Percentiles rank a stretch among this genome's conserved stretches.
phyloP scores from a whole-genome alignment of 345 rosid genomes.

The Erysimum cheiranthoides region DNA sequence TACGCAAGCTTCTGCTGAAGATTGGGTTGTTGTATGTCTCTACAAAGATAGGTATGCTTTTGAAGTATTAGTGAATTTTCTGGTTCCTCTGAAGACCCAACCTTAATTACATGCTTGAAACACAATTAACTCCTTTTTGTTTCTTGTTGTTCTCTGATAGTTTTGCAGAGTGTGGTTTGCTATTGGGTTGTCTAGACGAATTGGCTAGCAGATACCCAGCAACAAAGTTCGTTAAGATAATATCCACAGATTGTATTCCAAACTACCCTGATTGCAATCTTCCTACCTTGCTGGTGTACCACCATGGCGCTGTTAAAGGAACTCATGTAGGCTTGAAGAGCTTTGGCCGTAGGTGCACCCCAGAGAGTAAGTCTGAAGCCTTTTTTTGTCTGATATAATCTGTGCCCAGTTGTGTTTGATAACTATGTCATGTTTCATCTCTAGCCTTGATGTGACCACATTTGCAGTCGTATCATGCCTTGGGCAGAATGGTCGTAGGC shows the following conservation, averaged over 20 bases:
- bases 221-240: slow-evolving; percentile 93
- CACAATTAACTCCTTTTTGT: background rate
- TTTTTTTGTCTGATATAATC: slow-evolving; percentile 2
- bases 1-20: slow-evolving; percentile 89
- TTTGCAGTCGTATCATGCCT: background rate
- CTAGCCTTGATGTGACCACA: slow-evolving; percentile 5
- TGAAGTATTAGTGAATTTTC: background rate
- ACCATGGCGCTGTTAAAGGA: slow-evolving; percentile 86
- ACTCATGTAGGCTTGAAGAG: slow-evolving; percentile 80
- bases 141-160: slow-evolving; percentile 45
- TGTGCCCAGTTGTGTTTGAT: slow-evolving; percentile 22
- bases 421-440: background rate
- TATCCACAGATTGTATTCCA: slow-evolving; percentile 96
- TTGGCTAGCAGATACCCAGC: slow-evolving; percentile 82
- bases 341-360: slow-evolving; percentile 91
- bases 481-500: slow-evolving; percentile 9
- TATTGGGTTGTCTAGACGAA: slow-evolving; percentile 83
- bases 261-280: slow-evolving; percentile 90
- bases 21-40: slow-evolving; percentile 92
- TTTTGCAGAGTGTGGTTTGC: slow-evolving; percentile 72
- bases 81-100: background rate
- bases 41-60: slow-evolving; percentile 87
- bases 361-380: slow-evolving; percentile 67
- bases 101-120: background rate
- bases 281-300: slow-evolving; percentile 90